Conservation (phyloP, 2,329 filamentous ascomycete species). For the Colletotrichum cereale region DNA sequence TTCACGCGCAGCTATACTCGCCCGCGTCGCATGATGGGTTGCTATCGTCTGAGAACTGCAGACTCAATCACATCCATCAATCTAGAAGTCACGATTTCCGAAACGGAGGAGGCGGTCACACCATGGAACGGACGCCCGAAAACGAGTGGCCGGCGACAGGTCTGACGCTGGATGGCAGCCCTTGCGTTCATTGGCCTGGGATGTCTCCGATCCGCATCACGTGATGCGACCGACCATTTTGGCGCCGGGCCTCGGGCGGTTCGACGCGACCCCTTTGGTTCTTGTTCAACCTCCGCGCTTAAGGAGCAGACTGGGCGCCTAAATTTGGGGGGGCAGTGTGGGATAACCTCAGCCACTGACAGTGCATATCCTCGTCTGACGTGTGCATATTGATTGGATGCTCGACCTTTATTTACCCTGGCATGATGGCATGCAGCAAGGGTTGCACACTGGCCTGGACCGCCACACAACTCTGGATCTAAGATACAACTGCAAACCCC, state of each 20-base stretch:
- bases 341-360: constrained; percentile 36
- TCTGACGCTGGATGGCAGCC: constrained; percentile 6
- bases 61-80: constrained; percentile 35
- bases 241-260: constrained; percentile 23
- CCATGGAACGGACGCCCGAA: constrained; percentile 1
- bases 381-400: constrained; percentile 27
- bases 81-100: constrained; percentile 7
- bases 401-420: constrained; percentile 7
- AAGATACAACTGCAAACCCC: constrained; percentile 32
- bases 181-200: constrained; percentile 26
- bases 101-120: constrained; percentile 39
- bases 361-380: constrained; percentile 21
- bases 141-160: constrained; percentile 36
- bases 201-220: constrained; percentile 27
- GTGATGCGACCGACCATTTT: constrained; percentile 21
- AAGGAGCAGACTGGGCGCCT: constrained; percentile 28
- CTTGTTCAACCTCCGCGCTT: constrained; percentile 35
- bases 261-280: constrained; percentile 14
- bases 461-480: constrained; percentile 34
- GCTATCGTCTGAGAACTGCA: constrained; percentile 25
- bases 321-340: constrained; percentile 24
- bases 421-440: constrained; percentile 30
- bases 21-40: constrained; percentile 2
- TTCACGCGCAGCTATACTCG: constrained; percentile 14
- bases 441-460: constrained; percentile 32